Evolutionary conservation across 2,329 filamentous ascomycete species (phyloP).

Genomic region (Arthrobotrys pseudoclavata): DNA sequence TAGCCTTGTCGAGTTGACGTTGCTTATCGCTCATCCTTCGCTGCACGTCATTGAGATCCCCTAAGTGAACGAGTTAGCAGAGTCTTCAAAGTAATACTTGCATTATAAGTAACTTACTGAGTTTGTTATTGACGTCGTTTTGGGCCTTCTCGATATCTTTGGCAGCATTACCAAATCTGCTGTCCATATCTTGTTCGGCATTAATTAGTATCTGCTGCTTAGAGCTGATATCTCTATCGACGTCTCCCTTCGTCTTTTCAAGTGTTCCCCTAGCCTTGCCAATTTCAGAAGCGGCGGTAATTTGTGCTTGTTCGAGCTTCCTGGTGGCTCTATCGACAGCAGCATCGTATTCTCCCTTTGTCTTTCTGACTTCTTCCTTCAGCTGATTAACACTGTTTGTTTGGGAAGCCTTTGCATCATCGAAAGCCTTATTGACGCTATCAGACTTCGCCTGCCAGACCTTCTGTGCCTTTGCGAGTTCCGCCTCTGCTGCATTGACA

Average conservation of each 20-base stretch:
- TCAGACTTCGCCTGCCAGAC: slow-evolving; percentile 27
- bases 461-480: slow-evolving; percentile 16
- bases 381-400: slow-evolving; percentile 14
- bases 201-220: slow-evolving; percentile 15
- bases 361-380: slow-evolving; percentile 9
- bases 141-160: slow-evolving; percentile 20
- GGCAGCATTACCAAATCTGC: slow-evolving; percentile 23
- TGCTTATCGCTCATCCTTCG: slow-evolving; percentile 14
- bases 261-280: slow-evolving; percentile 24
- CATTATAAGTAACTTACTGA: neutral
- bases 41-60: neutral
- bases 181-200: slow-evolving; percentile 22
- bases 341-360: slow-evolving; percentile 30
- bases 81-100: neutral
- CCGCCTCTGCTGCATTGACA: slow-evolving; percentile 8
- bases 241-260: slow-evolving; percentile 17
- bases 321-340: slow-evolving; percentile 23
- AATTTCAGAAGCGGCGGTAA: slow-evolving; percentile 18
- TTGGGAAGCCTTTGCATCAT: slow-evolving; percentile 11
- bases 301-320: slow-evolving; percentile 26
- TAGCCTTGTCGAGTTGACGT: slow-evolving; percentile 10
- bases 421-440: slow-evolving; percentile 16
- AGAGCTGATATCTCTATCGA: slow-evolving; percentile 28
- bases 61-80: neutral
- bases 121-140: slow-evolving; percentile 20